Base-by-base conservation (phyloP, 345 rosid genomes). In the Pistacia atlantica region DNA sequence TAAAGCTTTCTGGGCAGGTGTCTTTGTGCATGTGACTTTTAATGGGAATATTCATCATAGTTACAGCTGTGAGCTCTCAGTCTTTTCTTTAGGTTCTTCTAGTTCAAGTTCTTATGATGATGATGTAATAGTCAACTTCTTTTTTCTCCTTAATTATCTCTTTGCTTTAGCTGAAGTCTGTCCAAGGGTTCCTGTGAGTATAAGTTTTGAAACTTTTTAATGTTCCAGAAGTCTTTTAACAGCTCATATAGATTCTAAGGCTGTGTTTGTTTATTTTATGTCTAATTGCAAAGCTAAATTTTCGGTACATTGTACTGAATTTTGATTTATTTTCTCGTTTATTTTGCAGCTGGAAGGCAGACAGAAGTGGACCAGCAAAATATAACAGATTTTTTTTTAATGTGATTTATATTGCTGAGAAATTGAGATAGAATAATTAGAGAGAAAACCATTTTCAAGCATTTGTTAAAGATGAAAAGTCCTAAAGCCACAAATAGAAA, bases 281-380 rank as follows among this genome's bases (percentile, higher is more conserved):
- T 28, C 9, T 66, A 42, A 25, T 14, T 54, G 13, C 16, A 75
- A 63, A 46, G 57, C 4, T 54, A 13, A 54, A 5, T 5, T 18
- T 5, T 18, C 33, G 51, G 10, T 20, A 56, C 22, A 1, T 18
- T 10, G 5, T 25, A 37, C 4, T 9, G 65, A 78, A 48, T 72
- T 73, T 51, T 73, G 62, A 66, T 71, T 18, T 59, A 42, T 60
- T 37, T 65, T 18, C 67, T 49, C 7, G 13, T 77, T 69, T 55
- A 4, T 75, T 71, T 74, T 75, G 85, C 86, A 82, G 81, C 25
- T 73, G 69, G 65, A 57, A 73, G 75, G 74, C 62, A 58, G 45
- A 69, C 45, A 46, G 69, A 61, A 69, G 54, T 82, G 87, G 84
- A 77, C 83, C 72, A 56, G 73, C 61, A 38, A 10, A 54, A 13